Evolutionary conservation across 495 filamentous ascomycete genomes (phyloP), one percentile per base, ranked within the genome.

Genomic region (Elasticomyces elasticus): DNA sequence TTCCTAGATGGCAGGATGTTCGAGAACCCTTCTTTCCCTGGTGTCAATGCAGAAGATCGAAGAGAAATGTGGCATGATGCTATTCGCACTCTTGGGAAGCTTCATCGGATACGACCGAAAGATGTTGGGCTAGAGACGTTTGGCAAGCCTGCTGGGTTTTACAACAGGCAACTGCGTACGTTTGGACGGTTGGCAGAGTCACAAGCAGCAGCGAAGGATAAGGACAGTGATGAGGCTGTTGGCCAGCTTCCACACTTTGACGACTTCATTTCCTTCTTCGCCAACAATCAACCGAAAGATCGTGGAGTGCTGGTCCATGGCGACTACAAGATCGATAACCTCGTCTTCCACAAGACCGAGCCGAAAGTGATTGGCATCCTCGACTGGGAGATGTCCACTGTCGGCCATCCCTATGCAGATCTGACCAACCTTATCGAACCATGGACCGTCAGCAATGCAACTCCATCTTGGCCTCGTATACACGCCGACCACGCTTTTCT

Each of bases 241-340:
- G 91, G 91, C 25, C 76, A 79, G 60, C 82, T 96, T 40, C 88
- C 89, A 20, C 78, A 88, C 64, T 87, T 91, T 50, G 75, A 82
- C 17, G 84, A 86, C 31, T 84, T 92, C 70, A 76, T 92, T 52
- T 65, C 65, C 2, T 95, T 90, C 70, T 95, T 96, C 62, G 63
- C 60, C 53, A 67, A 72, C 56, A 76, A 62, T 23, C 87, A 94
- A 64, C 90, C 92, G 2, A 75, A 73, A 25, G 89, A 96, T 63
- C 74, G 86, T 37, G 81, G 79, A 17, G 83, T 81, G 1, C 72
- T 95, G n/a, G 80, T 96, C 20, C 92, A 97, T 63, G 92, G 91
- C 24, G 91, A 97, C 63, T 97, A 90, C 73, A 97, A 97, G 70
- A 92, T 97, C 64, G 91, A 97, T 67, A 97, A 97, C 61, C 71